A percentile compares a stretch with the other conserved stretches of the same genome.
Evolutionary conservation across 306 rosid species (phyloP).

Genomic region (Glycine tomentella): DNA sequence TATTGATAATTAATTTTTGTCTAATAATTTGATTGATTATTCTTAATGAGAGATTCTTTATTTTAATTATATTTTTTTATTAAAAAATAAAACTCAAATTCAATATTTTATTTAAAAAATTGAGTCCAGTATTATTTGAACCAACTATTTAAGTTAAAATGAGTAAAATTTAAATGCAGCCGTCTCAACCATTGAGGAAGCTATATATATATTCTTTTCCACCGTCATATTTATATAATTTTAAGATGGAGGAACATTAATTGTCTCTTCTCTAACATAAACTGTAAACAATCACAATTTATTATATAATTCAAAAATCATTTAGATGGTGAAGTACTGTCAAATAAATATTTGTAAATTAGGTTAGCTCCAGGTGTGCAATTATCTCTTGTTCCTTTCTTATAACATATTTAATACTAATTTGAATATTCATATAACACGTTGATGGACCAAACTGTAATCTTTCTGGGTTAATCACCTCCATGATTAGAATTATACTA

Average conservation of each 20-base stretch:
- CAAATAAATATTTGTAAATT: conserved; percentile 8
- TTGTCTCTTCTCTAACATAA: conserved; percentile 24
- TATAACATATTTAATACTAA: not conserved
- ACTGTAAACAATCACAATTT: conserved; percentile 36
- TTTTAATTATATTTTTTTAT: too few species aligned
- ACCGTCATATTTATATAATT: not conserved
- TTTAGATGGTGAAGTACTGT: conserved; percentile 19
- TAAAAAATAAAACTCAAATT: too few species aligned
- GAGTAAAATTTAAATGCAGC: conserved; percentile 24
- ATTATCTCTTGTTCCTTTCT: not conserved
- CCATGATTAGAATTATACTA: not conserved
- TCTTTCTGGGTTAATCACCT: conserved; percentile 20
- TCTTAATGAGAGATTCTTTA: too few species aligned
- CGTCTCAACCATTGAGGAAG: conserved; percentile 49
- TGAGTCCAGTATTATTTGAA: too few species aligned
- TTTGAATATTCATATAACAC: conserved; percentile 13
- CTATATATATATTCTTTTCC: conserved; percentile 41
- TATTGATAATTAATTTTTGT: not conserved
- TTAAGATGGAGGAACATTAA: conserved; percentile 30
- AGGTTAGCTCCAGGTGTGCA: conserved; percentile 17
- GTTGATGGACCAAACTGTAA: conserved; percentile 33
- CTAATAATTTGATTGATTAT: too few species aligned
- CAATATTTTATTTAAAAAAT: too few species aligned
- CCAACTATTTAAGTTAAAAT: too few species aligned
- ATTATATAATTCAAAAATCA: not conserved